phyloP scores from a whole-genome alignment of 768 basidiomycete genomes.

The Dictyophora rubrovolvata region DNA sequence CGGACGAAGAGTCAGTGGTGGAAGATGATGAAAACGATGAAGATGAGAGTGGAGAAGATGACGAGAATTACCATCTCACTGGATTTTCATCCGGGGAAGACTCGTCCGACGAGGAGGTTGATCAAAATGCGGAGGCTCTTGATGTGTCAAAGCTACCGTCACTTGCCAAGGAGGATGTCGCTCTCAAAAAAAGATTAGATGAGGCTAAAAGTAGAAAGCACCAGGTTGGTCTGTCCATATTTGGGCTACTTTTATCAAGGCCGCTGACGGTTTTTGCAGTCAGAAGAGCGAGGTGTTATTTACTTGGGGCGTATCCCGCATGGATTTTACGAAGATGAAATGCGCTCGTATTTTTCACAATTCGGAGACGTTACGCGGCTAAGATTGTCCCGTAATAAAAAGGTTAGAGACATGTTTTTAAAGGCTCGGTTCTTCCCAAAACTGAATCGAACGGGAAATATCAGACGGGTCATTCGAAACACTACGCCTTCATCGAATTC shows the following conservation, averaged over 20 bases:
- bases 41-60: conserved; percentile 12
- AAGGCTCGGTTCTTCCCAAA: background rate
- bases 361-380: conserved; percentile 86
- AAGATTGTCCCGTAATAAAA: conserved; percentile 88
- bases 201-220: conserved; percentile 38
- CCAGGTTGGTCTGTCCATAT: conserved; percentile 37
- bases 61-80: conserved; percentile 33
- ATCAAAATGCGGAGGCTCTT: conserved; percentile 41
- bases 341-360: conserved; percentile 87
- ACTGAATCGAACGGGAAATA: background rate
- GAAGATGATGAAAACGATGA: background rate
- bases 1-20: background rate
- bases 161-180: conserved; percentile 78
- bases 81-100: conserved; percentile 67
- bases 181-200: conserved; percentile 49
- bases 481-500: conserved; percentile 96
- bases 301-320: conserved; percentile 90
- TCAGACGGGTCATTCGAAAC: conserved; percentile 92
- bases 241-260: conserved; percentile 5
- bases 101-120: conserved; percentile 70
- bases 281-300: conserved; percentile 69
- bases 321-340: conserved; percentile 94
- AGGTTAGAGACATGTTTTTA: conserved; percentile 33
- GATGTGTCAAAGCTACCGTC: conserved; percentile 73
- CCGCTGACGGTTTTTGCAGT: conserved; percentile 24